Base-by-base conservation (phyloP, 345 rosid genomes). In the Firmiana major region DNA sequence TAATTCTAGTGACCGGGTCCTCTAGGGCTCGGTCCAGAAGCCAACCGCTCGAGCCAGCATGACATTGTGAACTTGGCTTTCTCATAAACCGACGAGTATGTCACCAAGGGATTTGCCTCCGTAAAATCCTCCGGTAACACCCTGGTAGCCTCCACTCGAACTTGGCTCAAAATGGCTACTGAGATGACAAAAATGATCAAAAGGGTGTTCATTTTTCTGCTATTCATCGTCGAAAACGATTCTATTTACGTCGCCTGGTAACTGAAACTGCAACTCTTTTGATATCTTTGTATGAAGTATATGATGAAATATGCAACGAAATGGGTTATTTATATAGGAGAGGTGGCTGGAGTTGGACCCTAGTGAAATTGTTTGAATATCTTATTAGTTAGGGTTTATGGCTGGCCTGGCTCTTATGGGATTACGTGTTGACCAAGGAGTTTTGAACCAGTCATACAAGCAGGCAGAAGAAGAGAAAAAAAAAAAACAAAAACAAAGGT, bases 1-100 rank as follows among this genome's bases (percentile, higher is more conserved):
- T 9, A 6, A 26, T 28, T 26, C 26, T 75, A 85, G 80, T 85
- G 88, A 42, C 88, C 88, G 22, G 83, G 86, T 40, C 89, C 89
- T 75, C 36, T 72, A 16, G 89, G 86, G 48, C 89, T 86, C 22
- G 89, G 86, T 57, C 87, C 89, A 0, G 89, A 84, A 3, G 80
- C 80, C 77, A 84, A 36, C 28, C 80, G 78, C 58, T 73, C 58
- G 49, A 86, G 82, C 89, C 87, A 86, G n/a, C 34, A 53, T 0
- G 73, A 66, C 89, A 84, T 82, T 36, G 84, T 73, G 79, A 55
- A 71, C 67, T 72, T 80, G 2, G 85, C 85, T 60, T 68, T 78
- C 62, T 78, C 78, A 34, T 75, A 86, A 5, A 81, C 79, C 0
- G 68, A 42, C n/a, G 87, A 57, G 71, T 63, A 76, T 3, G 82